phyloP scores from a whole-genome alignment of 129 eudicot species.

The Flaveria trinervia region DNA sequence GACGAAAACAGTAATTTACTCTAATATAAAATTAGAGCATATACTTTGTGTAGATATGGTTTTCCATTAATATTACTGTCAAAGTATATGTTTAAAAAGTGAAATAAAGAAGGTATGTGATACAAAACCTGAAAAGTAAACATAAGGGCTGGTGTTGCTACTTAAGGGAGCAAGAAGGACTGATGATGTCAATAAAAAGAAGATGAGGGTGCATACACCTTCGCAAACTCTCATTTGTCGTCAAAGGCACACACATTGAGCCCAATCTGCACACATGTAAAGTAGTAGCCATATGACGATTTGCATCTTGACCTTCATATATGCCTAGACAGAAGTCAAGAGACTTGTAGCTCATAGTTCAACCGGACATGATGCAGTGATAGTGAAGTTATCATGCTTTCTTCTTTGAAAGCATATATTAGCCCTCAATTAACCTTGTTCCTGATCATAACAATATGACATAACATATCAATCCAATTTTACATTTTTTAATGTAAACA shows the following conservation, averaged over 20 bases:
- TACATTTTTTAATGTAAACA: not conserved
- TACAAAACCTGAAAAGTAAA: not conserved
- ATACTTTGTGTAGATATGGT: too few relatives aligned
- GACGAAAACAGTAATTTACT: too few relatives aligned
- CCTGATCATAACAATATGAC: conserved; percentile 34
- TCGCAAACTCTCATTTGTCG: not conserved
- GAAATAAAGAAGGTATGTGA: not conserved
- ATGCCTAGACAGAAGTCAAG: not conserved
- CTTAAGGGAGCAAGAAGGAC: not conserved
- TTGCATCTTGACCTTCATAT: conserved; percentile 7
- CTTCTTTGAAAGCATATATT: conserved; percentile 22
- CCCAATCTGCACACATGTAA: not conserved
- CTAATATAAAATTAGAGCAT: too few relatives aligned
- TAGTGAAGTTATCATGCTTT: conserved; percentile 13
- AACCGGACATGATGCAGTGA: not conserved
- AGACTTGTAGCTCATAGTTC: too few relatives aligned
- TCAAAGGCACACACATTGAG: not conserved
- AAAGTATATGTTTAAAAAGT: not conserved
- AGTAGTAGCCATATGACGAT: not conserved
- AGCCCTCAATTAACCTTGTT: conserved; percentile 26
- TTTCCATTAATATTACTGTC: too few relatives aligned
- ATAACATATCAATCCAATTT: conserved; percentile 17
- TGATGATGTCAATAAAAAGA: too few relatives aligned
- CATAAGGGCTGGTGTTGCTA: not conserved
- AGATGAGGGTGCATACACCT: too few relatives aligned